Conservation (phyloP, 1,284 basidiomycete species). For the Mycosarcoma mackinlayi region DNA sequence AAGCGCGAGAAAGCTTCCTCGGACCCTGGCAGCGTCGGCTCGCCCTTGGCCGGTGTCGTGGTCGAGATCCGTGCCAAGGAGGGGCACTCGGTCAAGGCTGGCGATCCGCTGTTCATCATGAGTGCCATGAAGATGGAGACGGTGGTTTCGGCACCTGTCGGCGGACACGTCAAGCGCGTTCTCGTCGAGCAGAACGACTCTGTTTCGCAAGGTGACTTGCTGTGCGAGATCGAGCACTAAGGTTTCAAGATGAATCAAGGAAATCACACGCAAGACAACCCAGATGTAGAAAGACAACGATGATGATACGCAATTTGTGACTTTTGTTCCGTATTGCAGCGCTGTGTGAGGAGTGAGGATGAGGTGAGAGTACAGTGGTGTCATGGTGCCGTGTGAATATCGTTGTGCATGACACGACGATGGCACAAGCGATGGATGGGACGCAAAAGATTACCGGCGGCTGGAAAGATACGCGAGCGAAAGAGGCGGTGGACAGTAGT, state of each 20-base stretch:
- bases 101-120: conserved; percentile 82
- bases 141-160: conserved; percentile 91
- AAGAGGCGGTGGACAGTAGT: no score
- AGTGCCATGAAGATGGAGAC: conserved; percentile 79
- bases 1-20: conserved; percentile 90
- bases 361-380: no score
- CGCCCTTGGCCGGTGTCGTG: conserved; percentile 85
- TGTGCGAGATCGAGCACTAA: conserved; percentile 73
- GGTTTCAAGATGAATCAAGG: background rate
- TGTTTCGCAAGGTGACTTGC: conserved; percentile 86
- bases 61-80: conserved; percentile 97
- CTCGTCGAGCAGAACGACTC: conserved; percentile 80
- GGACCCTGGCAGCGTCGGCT: conserved; percentile 94
- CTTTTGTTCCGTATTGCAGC: background rate
- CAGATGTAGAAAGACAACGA: conserved; percentile 12
- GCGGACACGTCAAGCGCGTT: conserved; percentile 92
- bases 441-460: no score
- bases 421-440: no score
- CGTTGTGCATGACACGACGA: no score
- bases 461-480: no score
- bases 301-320: conserved; percentile 6
- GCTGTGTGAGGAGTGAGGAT: background rate
- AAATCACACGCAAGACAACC: conserved; percentile 2
- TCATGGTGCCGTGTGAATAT: no score
- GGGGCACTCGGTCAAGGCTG: conserved; percentile 95